Evolutionary conservation across 1,284 basidiomycete genomes (phyloP), one percentile per base, ranked within the genome.

Genomic region (Moesziomyces parantarcticus): DNA sequence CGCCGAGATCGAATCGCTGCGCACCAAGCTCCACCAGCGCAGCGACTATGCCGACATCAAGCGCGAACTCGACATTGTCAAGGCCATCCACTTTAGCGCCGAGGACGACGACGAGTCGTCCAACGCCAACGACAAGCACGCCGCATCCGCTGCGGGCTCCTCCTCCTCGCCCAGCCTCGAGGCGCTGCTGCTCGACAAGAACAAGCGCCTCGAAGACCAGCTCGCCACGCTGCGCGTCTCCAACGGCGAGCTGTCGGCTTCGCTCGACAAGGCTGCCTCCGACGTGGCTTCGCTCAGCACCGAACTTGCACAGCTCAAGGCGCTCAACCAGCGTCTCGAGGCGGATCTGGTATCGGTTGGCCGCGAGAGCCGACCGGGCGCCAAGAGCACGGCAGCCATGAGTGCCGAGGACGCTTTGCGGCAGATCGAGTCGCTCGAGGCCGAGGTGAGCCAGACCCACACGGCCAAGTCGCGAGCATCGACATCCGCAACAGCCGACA

Each of bases 131-230:
- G 18, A 5, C 36, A 18, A 39, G 0, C 3, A 16, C 36, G 16
- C 36, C 1, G 6, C 36, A 16, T n/a, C 36, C 16, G 36, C 36
- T 16, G 10, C 29, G 29, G 29, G 29, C 29, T 8, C 36, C 14
- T 13, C 36, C 36, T 18, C 36, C 16, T 18, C 14, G 36, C 36
- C 36, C 16, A 92, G 94, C 0, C 88, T 99, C 1, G 96, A 99
- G 84, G 89, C 90, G 25, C 89, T 98, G 1, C 88, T 99, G 26
- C 92, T 95, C 3, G 90, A 89, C 50, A 98, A 97, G 87, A 99
- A 98, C 85, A 92, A 93, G 80, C 90, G 92, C 48, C 89, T 99
- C n/a, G 88, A 94, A 45, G 94, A 98, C 76, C 94, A 98, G 80
- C 85, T 98, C 42, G 96, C 96, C 3, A 93, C 90, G 75, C 89